A percentile compares a stretch with the other conserved stretches of the same genome.
These are phyloP conservation scores for Spizellomyces punctatus DNA, from an alignment of 192 early-diverging fungal species.

Conservation along the genomic window DNA sequence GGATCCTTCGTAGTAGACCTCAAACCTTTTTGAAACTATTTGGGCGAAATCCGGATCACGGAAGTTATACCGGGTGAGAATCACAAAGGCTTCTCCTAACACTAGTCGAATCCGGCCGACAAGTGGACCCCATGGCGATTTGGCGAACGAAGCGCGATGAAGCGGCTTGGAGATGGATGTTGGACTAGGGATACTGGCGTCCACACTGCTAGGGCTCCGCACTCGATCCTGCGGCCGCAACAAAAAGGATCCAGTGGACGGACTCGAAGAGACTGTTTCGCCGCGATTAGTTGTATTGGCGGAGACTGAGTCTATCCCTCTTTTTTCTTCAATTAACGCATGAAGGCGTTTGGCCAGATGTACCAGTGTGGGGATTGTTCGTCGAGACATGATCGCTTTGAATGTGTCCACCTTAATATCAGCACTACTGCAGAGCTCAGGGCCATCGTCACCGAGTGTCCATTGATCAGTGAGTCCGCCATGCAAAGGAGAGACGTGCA, in stretches of 20 bases:
- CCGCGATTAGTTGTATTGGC: neutral
- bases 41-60: constrained; percentile 53
- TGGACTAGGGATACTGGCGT: constrained; percentile 1
- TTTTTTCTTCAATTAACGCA: constrained; percentile 61
- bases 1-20: neutral
- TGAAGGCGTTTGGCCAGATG: constrained; percentile 49
- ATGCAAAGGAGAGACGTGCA: constrained; percentile 58
- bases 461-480: constrained; percentile 19
- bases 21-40: constrained; percentile 28
- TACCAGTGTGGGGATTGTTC: constrained; percentile 63
- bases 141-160: constrained; percentile 1
- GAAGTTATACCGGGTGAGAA: constrained; percentile 49
- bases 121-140: neutral
- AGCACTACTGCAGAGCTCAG: neutral
- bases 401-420: constrained; percentile 42
- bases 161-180: neutral
- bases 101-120: constrained; percentile 13
- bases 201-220: neutral
- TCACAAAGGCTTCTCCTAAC: constrained; percentile 32
- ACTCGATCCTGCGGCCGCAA: neutral
- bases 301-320: constrained; percentile 3
- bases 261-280: neutral
- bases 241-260: too few species aligned
- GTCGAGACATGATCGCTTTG: constrained; percentile 49
- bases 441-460: neutral